Evolutionary conservation across 2,329 filamentous ascomycete species (phyloP), one percentile per base, ranked within the genome.

Genomic region (Pezicula carpinea): DNA sequence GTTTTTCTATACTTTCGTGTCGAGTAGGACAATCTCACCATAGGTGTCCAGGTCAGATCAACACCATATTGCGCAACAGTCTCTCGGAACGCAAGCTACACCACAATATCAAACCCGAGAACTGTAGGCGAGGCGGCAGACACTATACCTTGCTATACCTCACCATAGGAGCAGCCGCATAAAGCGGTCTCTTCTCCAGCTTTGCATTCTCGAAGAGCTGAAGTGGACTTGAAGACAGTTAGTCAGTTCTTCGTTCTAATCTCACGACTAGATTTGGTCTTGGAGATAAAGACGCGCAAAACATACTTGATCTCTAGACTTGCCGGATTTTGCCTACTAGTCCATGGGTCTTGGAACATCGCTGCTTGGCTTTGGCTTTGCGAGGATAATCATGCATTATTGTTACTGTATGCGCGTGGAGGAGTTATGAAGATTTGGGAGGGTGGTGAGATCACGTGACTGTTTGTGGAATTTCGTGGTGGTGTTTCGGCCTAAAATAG

Each of bases 11-110:
- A 6, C 33, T 26, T 26, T 26, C 8, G n/a, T 4, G 19, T 17
- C 31, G n/a, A 31, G 26, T 15, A 19, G 6, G n/a, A 5, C 7
- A n/a, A 34, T 39, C 56, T 46, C 49, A 73, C 72, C 84, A 87
- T 87, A 36, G 84, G 84, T 2, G 83, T 86, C 77, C 83, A 87
- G 54, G 77, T 81, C 6, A 87, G 62, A 61, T 87, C 83, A 14
- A 78, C 77, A 40, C 77, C 79, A 62, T 84, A 87, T 40, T 77
- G 70, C 51, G 80, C 74, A 3, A 83, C 79, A 0, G 83, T 82
- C 55, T 85, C 77, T 40, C 84, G 77, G 60, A 88, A 87, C 39
- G 84, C 83, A 35, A 87, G 74, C 75, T 85, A 53, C 58, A 23
- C 52, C 56, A 46, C 58, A 63, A 44, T 6, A 46, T 36, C n/a